These are phyloP conservation scores for Aspergillus ustus DNA, from an alignment of 2,329 filamentous ascomycete genomes.

Conservation along the genomic window DNA sequence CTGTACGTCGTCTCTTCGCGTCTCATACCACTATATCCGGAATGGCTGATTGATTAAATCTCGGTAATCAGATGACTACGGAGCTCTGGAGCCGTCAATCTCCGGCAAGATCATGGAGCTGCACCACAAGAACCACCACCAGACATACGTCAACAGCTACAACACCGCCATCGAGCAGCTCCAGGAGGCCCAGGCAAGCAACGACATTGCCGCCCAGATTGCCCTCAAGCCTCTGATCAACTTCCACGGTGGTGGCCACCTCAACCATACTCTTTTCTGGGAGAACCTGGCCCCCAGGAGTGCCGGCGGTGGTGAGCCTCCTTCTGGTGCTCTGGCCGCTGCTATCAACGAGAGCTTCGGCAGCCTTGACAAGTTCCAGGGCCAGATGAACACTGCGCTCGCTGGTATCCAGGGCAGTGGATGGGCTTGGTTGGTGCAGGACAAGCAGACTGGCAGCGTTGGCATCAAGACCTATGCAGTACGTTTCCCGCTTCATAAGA, in stretches of 20 bases:
- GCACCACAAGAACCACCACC: slow-evolving; percentile 92
- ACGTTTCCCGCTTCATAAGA: slow-evolving; percentile 28
- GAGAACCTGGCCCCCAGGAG: slow-evolving; percentile 68
- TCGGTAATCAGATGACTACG: slow-evolving; percentile 80
- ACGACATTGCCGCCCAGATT: slow-evolving; percentile 62
- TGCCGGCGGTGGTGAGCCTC: slow-evolving; percentile 66
- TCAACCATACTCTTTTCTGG: slow-evolving; percentile 70
- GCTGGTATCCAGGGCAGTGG: slow-evolving; percentile 69
- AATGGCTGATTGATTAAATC: slow-evolving; percentile 1
- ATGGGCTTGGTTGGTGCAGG: slow-evolving; percentile 68
- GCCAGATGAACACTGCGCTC: slow-evolving; percentile 66
- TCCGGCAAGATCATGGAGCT: slow-evolving; percentile 95
- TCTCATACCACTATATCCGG: background rate
- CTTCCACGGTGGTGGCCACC: slow-evolving; percentile 67
- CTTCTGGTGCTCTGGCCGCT: slow-evolving; percentile 60
- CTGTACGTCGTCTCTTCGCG: slow-evolving; percentile 58
- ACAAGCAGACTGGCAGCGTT: slow-evolving; percentile 62
- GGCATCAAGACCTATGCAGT: slow-evolving; percentile 67
- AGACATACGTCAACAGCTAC: slow-evolving; percentile 89
- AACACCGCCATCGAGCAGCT: slow-evolving; percentile 79
- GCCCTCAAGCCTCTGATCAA: slow-evolving; percentile 65
- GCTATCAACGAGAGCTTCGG: slow-evolving; percentile 66
- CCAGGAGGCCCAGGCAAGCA: slow-evolving; percentile 59
- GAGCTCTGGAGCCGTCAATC: slow-evolving; percentile 83
- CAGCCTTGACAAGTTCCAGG: slow-evolving; percentile 62